Base-by-base conservation (phyloP, 2,329 filamentous ascomycete species). In the Pseudocercospora fuligena region DNA sequence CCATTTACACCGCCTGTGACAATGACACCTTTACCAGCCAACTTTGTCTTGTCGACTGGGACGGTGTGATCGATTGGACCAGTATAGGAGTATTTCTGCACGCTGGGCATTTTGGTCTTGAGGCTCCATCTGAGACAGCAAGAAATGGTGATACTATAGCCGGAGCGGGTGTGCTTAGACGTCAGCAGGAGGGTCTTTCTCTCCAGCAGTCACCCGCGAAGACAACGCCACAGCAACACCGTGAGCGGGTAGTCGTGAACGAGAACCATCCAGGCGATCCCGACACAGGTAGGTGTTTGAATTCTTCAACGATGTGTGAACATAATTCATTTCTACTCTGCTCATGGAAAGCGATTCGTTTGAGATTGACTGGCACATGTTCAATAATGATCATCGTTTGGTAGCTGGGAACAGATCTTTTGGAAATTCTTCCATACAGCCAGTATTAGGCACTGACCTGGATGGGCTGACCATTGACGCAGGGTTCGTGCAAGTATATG, bases 1-100 rank as follows among this genome's bases (percentile, higher is more conserved):
- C 78, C 78, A 69, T 75, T 78, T 27, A 77, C 82, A 11, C 83
- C 83, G 16, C 83, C 82, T 0, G 83, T 85, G n/a, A 85, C 78
- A 25, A 85, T 78, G 23, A 83, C 81, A 12, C 56, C 56, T 43
- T 46, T 59, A 5, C 56, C 56, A 2, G 56, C n/a, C 14, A 59
- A 11, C 8, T 43, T 59, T 16, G 19, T 12, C 27, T 46, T 19
- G 19, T 59, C 56, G 11, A 59, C 36, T 12, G 56, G 56, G 4
- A 40, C 23, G 6, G 29, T 59, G 25, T 59, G 56, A 12, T 59
- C 56, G 31, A 59, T 46, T 8, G 56, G 56, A 6, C 56, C 56
- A 16, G 19, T 21, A 19, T 59, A 59, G 12, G 33, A 40, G 19
- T 59, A 59, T 56, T 25, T 25, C 51, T 27, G 51, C 16, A 56